Conservation (phyloP, 2,329 filamentous ascomycete species). For the Trichoderma sp. region DNA sequence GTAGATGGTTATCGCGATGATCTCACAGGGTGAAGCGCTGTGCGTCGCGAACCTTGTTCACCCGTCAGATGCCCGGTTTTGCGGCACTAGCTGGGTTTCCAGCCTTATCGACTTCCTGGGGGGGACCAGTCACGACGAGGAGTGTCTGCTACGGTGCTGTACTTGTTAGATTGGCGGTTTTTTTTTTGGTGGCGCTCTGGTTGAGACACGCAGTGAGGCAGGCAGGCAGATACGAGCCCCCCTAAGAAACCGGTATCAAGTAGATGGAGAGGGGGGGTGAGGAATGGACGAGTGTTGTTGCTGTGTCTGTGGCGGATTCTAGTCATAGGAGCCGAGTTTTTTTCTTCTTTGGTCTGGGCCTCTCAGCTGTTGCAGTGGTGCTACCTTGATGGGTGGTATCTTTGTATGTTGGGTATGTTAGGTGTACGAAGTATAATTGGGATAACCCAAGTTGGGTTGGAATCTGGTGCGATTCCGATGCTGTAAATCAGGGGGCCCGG, state of each 20-base stretch:
- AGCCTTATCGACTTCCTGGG: neutral
- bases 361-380: neutral
- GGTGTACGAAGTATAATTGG: neutral
- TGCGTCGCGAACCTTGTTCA: neutral
- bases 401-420: too few species aligned
- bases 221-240: neutral
- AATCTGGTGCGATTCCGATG: slow-evolving; percentile 4
- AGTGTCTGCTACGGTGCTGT: neutral
- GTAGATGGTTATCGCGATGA: neutral
- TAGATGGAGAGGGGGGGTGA: neutral
- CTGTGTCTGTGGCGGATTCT: neutral
- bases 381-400: neutral
- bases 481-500: slow-evolving; percentile 8
- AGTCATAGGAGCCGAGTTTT: neutral
- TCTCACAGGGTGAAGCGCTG: neutral
- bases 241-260: neutral
- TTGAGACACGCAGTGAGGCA: slow-evolving; percentile 1
- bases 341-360: neutral
- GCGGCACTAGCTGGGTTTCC: neutral
- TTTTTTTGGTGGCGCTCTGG: neutral
- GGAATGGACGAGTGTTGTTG: neutral
- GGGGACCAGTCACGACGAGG: neutral
- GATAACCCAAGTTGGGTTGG: neutral
- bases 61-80: neutral
- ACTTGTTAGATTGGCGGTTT: neutral